phyloP scores from a whole-genome alignment of 768 basidiomycete species.

The Suillus ampliporus region DNA sequence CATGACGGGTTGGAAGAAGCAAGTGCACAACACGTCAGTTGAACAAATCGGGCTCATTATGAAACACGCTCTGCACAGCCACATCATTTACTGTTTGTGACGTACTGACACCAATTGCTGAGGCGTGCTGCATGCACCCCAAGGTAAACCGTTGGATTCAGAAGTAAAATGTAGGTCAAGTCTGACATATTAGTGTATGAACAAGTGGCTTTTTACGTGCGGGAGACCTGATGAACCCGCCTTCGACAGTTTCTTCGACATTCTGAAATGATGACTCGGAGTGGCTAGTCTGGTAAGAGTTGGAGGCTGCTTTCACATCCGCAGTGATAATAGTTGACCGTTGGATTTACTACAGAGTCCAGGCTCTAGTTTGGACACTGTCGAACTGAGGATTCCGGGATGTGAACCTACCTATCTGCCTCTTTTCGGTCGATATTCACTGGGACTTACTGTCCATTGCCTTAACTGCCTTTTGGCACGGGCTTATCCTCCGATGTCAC shows the following conservation, averaged over 20 bases:
- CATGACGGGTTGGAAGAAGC: constrained; percentile 25
- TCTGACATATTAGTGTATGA: neutral
- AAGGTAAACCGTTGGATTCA: neutral
- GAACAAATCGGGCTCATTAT: constrained; percentile 6
- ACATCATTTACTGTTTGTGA: neutral
- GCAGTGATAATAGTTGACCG: neutral
- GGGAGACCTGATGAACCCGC: too few relatives aligned
- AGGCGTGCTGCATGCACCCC: too few relatives aligned
- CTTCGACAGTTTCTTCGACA: too few relatives aligned
- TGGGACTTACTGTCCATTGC: too few relatives aligned
- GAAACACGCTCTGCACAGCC: neutral
- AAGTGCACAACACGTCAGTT: constrained; percentile 8
- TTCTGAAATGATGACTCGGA: too few relatives aligned
- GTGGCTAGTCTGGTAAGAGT: neutral
- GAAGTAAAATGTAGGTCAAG: neutral
- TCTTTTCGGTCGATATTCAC: too few relatives aligned
- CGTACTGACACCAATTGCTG: too few relatives aligned
- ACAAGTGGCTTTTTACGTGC: too few relatives aligned
- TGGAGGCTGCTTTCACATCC: neutral
- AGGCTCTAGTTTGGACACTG: neutral
- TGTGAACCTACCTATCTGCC: too few relatives aligned
- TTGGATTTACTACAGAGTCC: neutral
- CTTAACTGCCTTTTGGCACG: too few relatives aligned
- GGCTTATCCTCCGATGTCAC: too few relatives aligned
- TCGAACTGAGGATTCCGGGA: neutral